Percentiles rank a stretch among this genome's conserved stretches.
Evolutionary conservation across 257 asterid genomes (phyloP).

Genomic region (Cynanchum wilfordii): DNA sequence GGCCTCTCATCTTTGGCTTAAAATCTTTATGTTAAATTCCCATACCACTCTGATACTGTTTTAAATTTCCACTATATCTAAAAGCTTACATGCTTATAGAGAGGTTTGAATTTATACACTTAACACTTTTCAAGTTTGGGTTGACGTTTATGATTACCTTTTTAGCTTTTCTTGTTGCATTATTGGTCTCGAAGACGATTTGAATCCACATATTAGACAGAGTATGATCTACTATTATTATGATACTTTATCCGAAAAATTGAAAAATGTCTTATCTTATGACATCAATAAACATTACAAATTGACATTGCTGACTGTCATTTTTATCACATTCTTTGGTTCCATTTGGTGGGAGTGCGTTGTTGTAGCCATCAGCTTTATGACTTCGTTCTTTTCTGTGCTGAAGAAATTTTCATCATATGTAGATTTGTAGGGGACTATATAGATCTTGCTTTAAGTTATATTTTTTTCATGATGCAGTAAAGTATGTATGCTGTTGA

Average conservation of each 20-base stretch:
- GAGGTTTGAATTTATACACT: too few relatives aligned
- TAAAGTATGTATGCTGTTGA: constrained; percentile 34
- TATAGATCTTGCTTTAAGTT: constrained; percentile 2
- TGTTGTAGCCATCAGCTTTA: not conserved
- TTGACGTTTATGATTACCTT: not conserved
- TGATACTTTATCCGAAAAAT: not conserved
- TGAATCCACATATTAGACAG: not conserved
- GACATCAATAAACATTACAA: not conserved
- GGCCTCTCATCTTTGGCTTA: not conserved
- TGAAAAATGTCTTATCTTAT: not conserved
- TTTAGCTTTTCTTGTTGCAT: not conserved
- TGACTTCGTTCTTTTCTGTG: not conserved
- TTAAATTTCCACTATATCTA: too few relatives aligned
- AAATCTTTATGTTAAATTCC: not conserved
- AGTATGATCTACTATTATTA: not conserved
- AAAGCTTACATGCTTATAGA: too few relatives aligned
- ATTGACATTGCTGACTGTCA: not conserved
- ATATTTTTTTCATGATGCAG: constrained; percentile 22
- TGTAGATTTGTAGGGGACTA: constrained; percentile 3
- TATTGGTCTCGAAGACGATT: not conserved
- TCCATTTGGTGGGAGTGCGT: not conserved
- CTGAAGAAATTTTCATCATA: not conserved
- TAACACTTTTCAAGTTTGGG: not conserved
- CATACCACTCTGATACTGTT: too few relatives aligned
- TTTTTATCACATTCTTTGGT: not conserved